Evolutionary conservation across 257 asterid species (phyloP).

Genomic region (Penstemon newberryi): DNA sequence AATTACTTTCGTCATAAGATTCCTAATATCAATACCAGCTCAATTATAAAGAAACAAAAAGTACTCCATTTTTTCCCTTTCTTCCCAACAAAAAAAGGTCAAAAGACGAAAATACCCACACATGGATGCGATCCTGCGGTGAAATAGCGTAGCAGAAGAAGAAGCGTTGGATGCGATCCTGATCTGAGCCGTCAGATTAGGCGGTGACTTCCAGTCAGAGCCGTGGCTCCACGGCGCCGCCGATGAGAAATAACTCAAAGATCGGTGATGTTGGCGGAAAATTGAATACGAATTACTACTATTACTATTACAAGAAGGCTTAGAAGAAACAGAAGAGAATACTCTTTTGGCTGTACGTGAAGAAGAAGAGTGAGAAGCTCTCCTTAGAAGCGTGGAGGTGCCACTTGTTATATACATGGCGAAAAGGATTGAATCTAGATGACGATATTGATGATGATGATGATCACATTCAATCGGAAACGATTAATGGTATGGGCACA

Average conservation of each 20-base stretch:
- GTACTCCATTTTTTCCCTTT: background rate
- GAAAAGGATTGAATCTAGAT: background rate
- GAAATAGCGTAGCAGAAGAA: conserved; percentile 40
- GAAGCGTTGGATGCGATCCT: conserved; percentile 48
- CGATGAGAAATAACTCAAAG: conserved; percentile 48
- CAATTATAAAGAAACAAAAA: background rate
- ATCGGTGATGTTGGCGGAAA: conserved; percentile 42
- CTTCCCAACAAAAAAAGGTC: background rate
- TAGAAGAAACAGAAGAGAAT: conserved; percentile 34
- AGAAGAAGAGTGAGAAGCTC: conserved; percentile 49
- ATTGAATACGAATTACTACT: conserved; percentile 15
- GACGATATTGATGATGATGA: conserved; percentile 16
- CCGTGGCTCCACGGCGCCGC: conserved; percentile 92
- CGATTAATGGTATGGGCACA: conserved; percentile 19
- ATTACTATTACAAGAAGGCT: conserved; percentile 19
- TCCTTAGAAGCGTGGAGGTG: conserved; percentile 54
- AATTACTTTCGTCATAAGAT: background rate
- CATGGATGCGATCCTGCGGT: conserved; percentile 84
- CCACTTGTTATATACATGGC: conserved; percentile 63
- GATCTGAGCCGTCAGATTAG: conserved; percentile 70
- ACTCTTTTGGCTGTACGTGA: conserved; percentile 34
- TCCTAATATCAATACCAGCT: background rate
- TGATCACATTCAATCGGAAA: conserved; percentile 34
- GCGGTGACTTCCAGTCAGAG: conserved; percentile 77
- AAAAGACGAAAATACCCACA: conserved; percentile 41